Conservation (phyloP, 441 rosid species). For the Hypseocharis bilobata region DNA sequence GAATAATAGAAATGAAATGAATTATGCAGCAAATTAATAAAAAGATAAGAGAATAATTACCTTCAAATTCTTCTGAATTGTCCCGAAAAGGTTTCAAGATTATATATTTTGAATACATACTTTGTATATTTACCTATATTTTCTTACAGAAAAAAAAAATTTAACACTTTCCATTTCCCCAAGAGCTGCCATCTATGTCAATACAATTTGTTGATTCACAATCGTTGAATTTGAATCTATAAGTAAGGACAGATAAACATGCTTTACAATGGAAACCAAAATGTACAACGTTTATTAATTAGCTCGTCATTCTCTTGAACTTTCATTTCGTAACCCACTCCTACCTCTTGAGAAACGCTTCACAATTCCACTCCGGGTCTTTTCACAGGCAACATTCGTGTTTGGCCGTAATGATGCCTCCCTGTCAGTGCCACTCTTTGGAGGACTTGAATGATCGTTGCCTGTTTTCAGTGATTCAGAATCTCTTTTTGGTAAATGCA, state of each 20-base stretch:
- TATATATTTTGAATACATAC: no score
- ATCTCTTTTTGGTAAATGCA: constrained; percentile 13
- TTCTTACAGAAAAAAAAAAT: no score
- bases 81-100: no score
- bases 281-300: no score
- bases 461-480: constrained; percentile 11
- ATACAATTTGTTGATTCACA: neutral
- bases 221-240: neutral
- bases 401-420: neutral
- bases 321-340: neutral
- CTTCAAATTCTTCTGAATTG: no score
- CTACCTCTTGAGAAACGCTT: constrained; percentile 24
- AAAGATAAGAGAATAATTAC: no score
- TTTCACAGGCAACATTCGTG: constrained; percentile 13
- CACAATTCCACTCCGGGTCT: constrained; percentile 19
- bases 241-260: neutral
- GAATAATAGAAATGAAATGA: no score
- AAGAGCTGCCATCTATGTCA: neutral
- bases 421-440: neutral
- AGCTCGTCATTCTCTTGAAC: neutral
- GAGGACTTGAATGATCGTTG: constrained; percentile 8
- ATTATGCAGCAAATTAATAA: no score
- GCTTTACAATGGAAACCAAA: neutral
- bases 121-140: no score
- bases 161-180: no score